Evolutionary conservation across 164 flowering plant species (phyloP), one percentile per base, ranked within the genome.

Genomic region (Magnolia changhungtana): DNA sequence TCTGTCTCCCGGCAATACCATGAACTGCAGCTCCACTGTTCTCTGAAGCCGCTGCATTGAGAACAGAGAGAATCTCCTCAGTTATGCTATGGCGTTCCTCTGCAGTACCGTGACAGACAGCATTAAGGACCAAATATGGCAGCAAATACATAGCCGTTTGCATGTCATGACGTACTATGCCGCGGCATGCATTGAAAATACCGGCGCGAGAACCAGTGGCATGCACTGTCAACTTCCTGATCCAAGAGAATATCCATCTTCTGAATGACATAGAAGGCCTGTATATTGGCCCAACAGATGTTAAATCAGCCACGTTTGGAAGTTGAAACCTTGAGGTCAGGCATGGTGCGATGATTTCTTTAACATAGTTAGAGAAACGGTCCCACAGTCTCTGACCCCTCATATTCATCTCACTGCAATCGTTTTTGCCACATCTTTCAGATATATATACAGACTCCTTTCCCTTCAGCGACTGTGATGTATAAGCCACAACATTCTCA

Each of bases 301-400:
- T 72, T 31, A 91, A 90, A 78, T 94, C 98, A 68, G 88, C 81
- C 74, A 87, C 90, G 86, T 81, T 88, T 37, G 92, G 98, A 76
- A 96, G 97, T 75, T 90, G 96, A 83, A 90, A 96, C 78, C 92
- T 86, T 31, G 99, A 96, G 71, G 99, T 96, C 75, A 96, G 82
- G 84, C 99, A 96, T 63, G 99, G 99, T 10, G 99, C 98, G 75
- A 96, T 94, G 67, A 94, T 94, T 86, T 96, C 99, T 84, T 94
- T 96, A 52, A 96, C 88, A 86, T 96, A 96, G 80, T 87, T 89
- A 71, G 99, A 96, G 77, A 96, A 96, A 18, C 99, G 91, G 72
- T 85, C 93, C 99, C 99, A 96, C 78, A 96, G 80, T 81, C 83
- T 87, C 83, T 87, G 96, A 74, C 98, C 99, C 84, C 98, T 90